A percentile compares a stretch with the other conserved stretches of the same genome.
These are phyloP conservation scores for Eucalyptus cladocalyx DNA, from an alignment of 345 rosid genomes.

Conservation along the genomic window DNA sequence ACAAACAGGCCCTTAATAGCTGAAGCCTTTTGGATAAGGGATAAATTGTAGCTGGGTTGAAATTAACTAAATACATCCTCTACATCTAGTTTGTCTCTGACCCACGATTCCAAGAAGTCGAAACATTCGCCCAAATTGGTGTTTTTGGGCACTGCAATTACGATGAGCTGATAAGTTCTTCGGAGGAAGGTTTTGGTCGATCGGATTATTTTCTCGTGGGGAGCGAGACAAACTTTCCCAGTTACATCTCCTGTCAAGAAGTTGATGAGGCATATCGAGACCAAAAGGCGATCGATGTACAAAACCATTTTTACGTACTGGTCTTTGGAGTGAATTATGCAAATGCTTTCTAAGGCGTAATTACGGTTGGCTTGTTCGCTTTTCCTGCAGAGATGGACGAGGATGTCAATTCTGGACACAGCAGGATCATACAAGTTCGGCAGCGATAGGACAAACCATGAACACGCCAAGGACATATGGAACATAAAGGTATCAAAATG, in stretches of 20 bases:
- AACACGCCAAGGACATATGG: slow-evolving; percentile 45
- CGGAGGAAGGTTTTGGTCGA: slow-evolving; percentile 33
- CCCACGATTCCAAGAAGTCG: slow-evolving; percentile 30
- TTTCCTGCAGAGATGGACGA: slow-evolving; percentile 27
- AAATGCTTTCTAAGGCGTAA: background rate
- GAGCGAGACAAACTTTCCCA: slow-evolving; percentile 27
- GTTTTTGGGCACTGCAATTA: slow-evolving; percentile 27
- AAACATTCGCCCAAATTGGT: slow-evolving; percentile 26
- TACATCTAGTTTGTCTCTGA: slow-evolving; percentile 18
- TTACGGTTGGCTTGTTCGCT: background rate
- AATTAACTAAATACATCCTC: background rate
- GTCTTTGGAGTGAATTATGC: background rate
- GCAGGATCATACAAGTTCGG: slow-evolving; percentile 55
- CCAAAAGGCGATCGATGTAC: slow-evolving; percentile 15
- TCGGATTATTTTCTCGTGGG: slow-evolving; percentile 34
- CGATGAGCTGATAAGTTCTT: slow-evolving; percentile 33
- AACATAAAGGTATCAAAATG: background rate
- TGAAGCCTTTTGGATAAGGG: background rate
- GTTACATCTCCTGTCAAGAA: slow-evolving; percentile 45
- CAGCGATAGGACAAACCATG: slow-evolving; percentile 41
- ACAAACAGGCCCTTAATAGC: background rate
- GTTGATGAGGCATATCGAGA: slow-evolving; percentile 40
- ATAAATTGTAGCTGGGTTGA: background rate
- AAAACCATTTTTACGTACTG: background rate
- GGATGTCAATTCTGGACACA: slow-evolving; percentile 43